phyloP scores from a whole-genome alignment of 768 basidiomycete genomes.

The Xerocomellus amylosporus region DNA sequence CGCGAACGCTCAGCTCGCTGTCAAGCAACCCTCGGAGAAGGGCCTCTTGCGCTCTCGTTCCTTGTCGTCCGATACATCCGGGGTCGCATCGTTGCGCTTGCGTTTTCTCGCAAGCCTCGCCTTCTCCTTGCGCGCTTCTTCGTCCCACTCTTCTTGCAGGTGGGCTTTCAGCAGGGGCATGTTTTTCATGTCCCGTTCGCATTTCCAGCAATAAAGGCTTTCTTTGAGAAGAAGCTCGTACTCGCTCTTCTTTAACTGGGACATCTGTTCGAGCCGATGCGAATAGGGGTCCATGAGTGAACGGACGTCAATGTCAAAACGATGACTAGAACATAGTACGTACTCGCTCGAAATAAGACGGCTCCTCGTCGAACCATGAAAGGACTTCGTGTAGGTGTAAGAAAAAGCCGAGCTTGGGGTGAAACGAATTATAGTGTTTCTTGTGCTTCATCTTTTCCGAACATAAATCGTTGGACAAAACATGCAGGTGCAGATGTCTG shows the following conservation, averaged over 20 bases:
- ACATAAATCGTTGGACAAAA: constrained; percentile 75
- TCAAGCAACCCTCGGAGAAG: constrained; percentile 7
- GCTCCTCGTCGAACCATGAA: constrained; percentile 71
- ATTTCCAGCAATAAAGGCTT: constrained; percentile 66
- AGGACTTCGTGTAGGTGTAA: constrained; percentile 74
- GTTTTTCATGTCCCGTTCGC: constrained; percentile 58
- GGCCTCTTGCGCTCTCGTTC: constrained; percentile 17
- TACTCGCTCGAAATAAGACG: constrained; percentile 52
- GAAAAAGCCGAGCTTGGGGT: constrained; percentile 82
- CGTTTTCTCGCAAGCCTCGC: constrained; percentile 41
- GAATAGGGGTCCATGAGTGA: background rate
- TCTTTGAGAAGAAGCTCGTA: constrained; percentile 71
- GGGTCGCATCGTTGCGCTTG: constrained; percentile 26
- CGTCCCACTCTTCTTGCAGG: constrained; percentile 70
- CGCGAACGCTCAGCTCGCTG: background rate
- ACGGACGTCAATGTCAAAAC: background rate
- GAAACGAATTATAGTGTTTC: constrained; percentile 91
- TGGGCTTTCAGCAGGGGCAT: constrained; percentile 76
- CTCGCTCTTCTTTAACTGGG: constrained; percentile 44
- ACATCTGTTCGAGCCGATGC: constrained; percentile 41
- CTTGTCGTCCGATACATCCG: background rate
- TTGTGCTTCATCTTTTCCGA: constrained; percentile 76
- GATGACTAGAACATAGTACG: constrained; percentile 22
- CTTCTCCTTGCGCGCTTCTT: constrained; percentile 42
- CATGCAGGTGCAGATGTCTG: constrained; percentile 83